Conservation (phyloP, 1,284 basidiomycete species). For the Ustilago tritici region DNA sequence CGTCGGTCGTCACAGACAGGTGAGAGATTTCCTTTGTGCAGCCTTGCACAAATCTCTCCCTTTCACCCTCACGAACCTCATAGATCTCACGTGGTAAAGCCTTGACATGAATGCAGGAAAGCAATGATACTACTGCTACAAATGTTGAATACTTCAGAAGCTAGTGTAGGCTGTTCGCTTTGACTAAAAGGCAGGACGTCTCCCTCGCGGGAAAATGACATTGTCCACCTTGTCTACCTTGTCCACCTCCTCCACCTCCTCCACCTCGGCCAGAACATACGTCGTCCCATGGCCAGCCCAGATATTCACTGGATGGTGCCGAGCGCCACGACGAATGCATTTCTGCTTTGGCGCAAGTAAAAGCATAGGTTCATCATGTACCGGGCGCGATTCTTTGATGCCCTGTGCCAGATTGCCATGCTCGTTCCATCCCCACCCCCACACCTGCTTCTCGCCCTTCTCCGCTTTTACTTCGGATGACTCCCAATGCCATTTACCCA, state of each 20-base stretch:
- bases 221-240: too few relatives aligned
- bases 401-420: slow-evolving; percentile 57
- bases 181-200: too few relatives aligned
- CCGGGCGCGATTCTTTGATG: slow-evolving; percentile 32
- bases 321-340: neutral
- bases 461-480: neutral
- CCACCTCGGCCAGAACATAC: slow-evolving; percentile 37
- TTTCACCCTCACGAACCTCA: neutral
- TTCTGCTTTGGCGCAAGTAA: neutral
- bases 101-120: neutral
- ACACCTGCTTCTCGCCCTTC: slow-evolving; percentile 14
- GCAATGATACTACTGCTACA: too few relatives aligned
- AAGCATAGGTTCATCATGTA: slow-evolving; percentile 26
- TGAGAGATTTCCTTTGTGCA: neutral
- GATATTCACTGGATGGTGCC: slow-evolving; percentile 19
- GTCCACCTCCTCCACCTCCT: neutral
- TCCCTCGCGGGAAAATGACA: too few relatives aligned
- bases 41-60: neutral
- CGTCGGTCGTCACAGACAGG: neutral
- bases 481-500: slow-evolving; percentile 7
- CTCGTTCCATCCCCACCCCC: slow-evolving; percentile 57
- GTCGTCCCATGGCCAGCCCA: slow-evolving; percentile 54
- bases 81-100: neutral
- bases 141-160: too few relatives aligned
- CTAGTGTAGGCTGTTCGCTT: too few relatives aligned